These are phyloP conservation scores for Colletotrichum falcatum DNA, from an alignment of 2,329 filamentous ascomycete genomes.

Conservation along the genomic window DNA sequence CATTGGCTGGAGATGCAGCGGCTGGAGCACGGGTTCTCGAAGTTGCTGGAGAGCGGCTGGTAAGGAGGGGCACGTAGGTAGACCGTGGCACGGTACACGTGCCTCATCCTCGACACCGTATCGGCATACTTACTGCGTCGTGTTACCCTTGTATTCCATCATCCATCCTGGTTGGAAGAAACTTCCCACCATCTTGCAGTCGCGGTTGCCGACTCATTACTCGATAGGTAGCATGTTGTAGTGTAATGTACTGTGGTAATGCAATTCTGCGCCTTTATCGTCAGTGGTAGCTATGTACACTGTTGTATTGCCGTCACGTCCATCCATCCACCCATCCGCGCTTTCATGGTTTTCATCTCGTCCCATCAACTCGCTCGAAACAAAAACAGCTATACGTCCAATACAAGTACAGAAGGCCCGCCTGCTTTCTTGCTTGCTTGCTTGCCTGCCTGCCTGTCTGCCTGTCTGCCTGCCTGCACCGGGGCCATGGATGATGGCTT, in stretches of 20 bases:
- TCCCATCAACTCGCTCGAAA: not conserved
- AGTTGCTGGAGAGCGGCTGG: conserved; percentile 1
- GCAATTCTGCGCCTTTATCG: not conserved
- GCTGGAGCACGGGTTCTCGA: conserved; percentile 10
- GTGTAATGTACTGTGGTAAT: no score
- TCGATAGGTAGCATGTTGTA: conserved; percentile 1
- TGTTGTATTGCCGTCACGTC: no score
- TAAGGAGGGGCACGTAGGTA: not conserved
- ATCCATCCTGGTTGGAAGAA: conserved; percentile 11
- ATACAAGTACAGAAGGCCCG: not conserved
- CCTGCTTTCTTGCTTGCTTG: not conserved
- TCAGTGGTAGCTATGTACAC: conserved; percentile 3
- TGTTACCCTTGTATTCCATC: not conserved
- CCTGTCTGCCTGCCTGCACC: conserved; percentile 22
- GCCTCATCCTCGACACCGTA: conserved; percentile 19
- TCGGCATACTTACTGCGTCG: conserved; percentile 21
- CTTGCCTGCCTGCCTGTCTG: not conserved
- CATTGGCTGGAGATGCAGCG: conserved; percentile 3
- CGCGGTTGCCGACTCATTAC: not conserved
- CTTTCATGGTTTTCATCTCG: not conserved
- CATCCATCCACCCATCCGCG: not conserved
- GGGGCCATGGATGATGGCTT: conserved; percentile 28
- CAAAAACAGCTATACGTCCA: not conserved
- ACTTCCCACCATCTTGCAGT: conserved; percentile 4
- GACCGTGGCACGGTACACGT: conserved; percentile 30